Conservation (phyloP, 2,329 filamentous ascomycete species). For the Cladophialophora bantiana region DNA sequence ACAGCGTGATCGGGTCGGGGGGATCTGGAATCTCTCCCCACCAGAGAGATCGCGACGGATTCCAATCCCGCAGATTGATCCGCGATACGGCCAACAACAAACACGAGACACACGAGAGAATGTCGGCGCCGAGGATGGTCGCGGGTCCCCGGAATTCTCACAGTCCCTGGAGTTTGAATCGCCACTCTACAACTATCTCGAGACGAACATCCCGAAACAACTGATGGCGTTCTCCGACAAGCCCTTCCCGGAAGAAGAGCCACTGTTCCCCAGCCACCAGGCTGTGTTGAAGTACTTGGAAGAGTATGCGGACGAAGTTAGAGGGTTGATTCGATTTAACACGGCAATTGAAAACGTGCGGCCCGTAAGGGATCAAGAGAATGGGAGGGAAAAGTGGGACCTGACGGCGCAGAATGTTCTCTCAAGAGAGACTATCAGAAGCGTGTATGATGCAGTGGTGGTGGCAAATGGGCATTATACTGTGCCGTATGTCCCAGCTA, state of each 20-base stretch:
- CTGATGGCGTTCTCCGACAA: slow-evolving; percentile 82
- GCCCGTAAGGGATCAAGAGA: background rate
- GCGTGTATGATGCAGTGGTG: slow-evolving; percentile 75
- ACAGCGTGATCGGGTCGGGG: slow-evolving; percentile 77
- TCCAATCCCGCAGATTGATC: slow-evolving; percentile 68
- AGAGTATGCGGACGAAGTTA: slow-evolving; percentile 72
- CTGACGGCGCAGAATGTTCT: slow-evolving; percentile 62
- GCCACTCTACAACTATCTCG: slow-evolving; percentile 80
- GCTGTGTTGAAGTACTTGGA: slow-evolving; percentile 77
- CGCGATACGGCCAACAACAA: slow-evolving; percentile 64
- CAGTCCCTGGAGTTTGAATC: slow-evolving; percentile 72
- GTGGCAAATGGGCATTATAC: slow-evolving; percentile 79
- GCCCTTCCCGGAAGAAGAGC: slow-evolving; percentile 67
- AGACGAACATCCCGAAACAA: slow-evolving; percentile 84
- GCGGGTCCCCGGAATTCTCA: slow-evolving; percentile 5
- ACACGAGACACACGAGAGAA: slow-evolving; percentile 33
- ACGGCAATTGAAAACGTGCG: slow-evolving; percentile 29
- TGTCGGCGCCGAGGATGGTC: background rate
- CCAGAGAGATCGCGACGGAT: slow-evolving; percentile 60
- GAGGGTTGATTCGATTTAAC: slow-evolving; percentile 71
- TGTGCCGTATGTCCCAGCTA: slow-evolving; percentile 70
- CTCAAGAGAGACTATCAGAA: slow-evolving; percentile 50
- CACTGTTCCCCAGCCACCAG: slow-evolving; percentile 76
- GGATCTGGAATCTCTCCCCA: slow-evolving; percentile 77
- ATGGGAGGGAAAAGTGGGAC: slow-evolving; percentile 48